phyloP scores from a whole-genome alignment of 371 early-diverging fungal genomes.

The Rhizomucor pusillus region DNA sequence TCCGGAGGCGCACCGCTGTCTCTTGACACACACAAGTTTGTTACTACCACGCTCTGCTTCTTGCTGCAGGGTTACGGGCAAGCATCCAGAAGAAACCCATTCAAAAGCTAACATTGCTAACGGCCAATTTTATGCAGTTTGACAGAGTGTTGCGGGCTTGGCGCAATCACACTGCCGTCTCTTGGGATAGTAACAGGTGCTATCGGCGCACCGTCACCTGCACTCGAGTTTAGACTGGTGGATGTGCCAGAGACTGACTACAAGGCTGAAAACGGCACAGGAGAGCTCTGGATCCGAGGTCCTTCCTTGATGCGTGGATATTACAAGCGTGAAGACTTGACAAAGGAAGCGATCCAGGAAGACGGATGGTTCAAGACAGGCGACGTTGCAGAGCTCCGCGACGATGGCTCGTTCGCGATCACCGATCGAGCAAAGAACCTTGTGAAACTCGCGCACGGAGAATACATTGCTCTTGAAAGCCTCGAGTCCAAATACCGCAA shows the following conservation, averaged over 20 bases:
- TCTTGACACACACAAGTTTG: constrained; percentile 79
- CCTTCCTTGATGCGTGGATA: constrained; percentile 89
- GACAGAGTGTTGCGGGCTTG: constrained; percentile 51
- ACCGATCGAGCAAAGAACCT: constrained; percentile 88
- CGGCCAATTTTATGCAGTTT: too few species aligned
- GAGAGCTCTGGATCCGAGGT: constrained; percentile 92
- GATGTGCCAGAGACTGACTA: constrained; percentile 81
- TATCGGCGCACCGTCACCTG: constrained; percentile 75
- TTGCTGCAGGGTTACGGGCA: constrained; percentile 82
- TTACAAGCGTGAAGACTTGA: constrained; percentile 77
- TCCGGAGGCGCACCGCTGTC: constrained; percentile 94
- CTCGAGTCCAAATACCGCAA: constrained; percentile 86
- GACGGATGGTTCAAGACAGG: constrained; percentile 98
- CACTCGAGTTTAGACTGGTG: constrained; percentile 79
- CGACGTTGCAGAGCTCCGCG: constrained; percentile 84
- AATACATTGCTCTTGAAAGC: constrained; percentile 95
- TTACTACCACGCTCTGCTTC: constrained; percentile 71
- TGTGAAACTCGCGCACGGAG: constrained; percentile 90
- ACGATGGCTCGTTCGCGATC: constrained; percentile 65
- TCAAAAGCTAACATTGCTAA: too few species aligned
- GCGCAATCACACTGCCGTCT: constrained; percentile 47
- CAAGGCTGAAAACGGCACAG: constrained; percentile 60
- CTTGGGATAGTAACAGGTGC: constrained; percentile 49
- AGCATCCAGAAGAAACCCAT: too few species aligned
- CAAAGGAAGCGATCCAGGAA: constrained; percentile 69